Conservation (phyloP, 2,329 filamentous ascomycete species). For the Harringtonia lauricola region DNA sequence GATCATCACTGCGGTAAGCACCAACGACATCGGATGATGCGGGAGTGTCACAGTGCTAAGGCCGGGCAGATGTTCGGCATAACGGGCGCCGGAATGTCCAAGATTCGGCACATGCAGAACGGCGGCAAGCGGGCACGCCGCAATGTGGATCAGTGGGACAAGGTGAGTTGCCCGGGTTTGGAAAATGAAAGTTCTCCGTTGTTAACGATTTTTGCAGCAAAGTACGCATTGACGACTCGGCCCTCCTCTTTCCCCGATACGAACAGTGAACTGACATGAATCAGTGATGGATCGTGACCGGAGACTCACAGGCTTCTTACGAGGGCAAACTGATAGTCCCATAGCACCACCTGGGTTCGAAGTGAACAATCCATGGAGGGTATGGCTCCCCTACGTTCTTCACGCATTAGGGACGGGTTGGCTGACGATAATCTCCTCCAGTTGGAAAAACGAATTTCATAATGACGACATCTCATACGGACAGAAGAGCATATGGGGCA, state of each 20-base stretch:
- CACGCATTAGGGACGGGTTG: not conserved
- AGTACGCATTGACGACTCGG: constrained; percentile 27
- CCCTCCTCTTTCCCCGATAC: too few relatives aligned
- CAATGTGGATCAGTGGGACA: constrained; percentile 53
- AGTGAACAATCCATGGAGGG: constrained; percentile 53
- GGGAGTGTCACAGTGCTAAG: not conserved
- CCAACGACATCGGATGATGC: not conserved
- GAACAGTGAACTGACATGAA: constrained; percentile 2
- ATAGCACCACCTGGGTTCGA: constrained; percentile 49
- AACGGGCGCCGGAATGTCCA: constrained; percentile 45
- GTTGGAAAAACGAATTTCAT: constrained; percentile 43
- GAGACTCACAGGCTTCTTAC: constrained; percentile 45
- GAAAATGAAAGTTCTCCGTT: not conserved
- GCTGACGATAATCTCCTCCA: constrained; percentile 17
- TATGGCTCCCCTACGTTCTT: constrained; percentile 24
- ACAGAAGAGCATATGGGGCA: not conserved
- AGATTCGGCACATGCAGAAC: constrained; percentile 45
- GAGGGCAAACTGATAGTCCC: constrained; percentile 46
- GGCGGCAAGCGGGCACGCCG: constrained; percentile 50
- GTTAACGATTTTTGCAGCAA: constrained; percentile 33
- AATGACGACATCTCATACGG: constrained; percentile 12
- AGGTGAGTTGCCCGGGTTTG: constrained; percentile 26
- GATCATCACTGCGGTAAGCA: constrained; percentile 49
- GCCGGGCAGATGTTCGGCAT: constrained; percentile 48
- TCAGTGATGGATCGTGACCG: constrained; percentile 56